phyloP scores from a whole-genome alignment of 192 early-diverging fungal genomes.

The Backusella australiensis region DNA sequence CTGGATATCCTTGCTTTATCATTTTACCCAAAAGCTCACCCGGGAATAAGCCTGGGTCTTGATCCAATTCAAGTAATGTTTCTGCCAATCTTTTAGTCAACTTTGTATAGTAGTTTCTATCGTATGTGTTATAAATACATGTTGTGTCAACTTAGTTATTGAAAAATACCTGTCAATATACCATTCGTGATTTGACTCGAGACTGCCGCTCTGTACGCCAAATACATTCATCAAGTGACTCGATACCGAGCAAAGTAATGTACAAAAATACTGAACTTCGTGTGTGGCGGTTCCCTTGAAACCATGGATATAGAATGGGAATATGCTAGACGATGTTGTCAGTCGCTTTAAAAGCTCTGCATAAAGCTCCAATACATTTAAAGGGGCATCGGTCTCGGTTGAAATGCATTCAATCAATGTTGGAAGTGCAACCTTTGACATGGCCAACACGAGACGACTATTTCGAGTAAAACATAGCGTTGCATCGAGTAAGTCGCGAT shows the following conservation, averaged over 20 bases:
- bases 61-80: neutral
- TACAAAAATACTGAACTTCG: conserved; percentile 3
- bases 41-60: neutral
- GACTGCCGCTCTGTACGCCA: neutral
- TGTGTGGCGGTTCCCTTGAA: neutral
- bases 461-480: neutral
- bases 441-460: neutral
- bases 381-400: neutral
- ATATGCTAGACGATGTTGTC: neutral
- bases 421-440: neutral
- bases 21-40: conserved; percentile 10
- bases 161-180: conserved; percentile 8
- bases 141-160: too few relatives aligned
- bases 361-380: conserved; percentile 9
- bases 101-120: conserved; percentile 7
- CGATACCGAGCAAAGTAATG: conserved; percentile 8
- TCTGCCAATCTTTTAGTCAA: neutral
- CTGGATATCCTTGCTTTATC: conserved; percentile 14
- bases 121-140: neutral
- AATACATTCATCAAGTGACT: conserved; percentile 8
- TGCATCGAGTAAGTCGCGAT: neutral
- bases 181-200: conserved; percentile 5
- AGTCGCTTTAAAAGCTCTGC: neutral
- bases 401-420: conserved; percentile 10
- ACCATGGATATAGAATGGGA: neutral